Base-by-base conservation (phyloP, 2,329 filamentous ascomycete genomes). In the Didymosphaeria variabile region DNA sequence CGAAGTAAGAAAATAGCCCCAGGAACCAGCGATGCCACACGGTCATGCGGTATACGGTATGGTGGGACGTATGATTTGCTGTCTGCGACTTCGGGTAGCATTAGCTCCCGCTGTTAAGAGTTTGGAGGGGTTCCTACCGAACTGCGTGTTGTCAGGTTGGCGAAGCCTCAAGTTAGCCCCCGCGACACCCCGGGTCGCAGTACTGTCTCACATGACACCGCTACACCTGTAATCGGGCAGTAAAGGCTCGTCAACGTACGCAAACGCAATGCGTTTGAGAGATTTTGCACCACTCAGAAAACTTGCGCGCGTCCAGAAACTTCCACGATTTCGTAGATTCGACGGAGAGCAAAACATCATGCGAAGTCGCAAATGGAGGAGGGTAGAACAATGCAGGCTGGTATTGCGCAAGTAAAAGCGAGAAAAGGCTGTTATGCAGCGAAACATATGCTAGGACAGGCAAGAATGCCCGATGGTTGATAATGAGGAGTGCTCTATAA, bases 61-160 rank as follows among this genome's bases (percentile, higher is more conserved):
- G 65, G 67, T 73, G 68, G 68, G 67, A 72, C 70, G 72, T 75
- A 64, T 77, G 73, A 77, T 76, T 69, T 65, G 58, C 73, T 59
- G 68, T 57, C 64, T 74, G 72, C 65, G 68, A 75, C 75, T 65
- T 73, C 69, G 71, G 54, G 63, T 66, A 57, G 67, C 66, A 64
- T 72, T 72, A 72, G 57, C 19, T 63, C 47, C 49, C 42, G 60
- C 58, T 59, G 47, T 63, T 71, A 67, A 67, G 66, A 62, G 59
- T 65, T 65, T 50, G 58, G 47, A 55, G 67, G 49, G 58, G 66
- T 59, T 61, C 17, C 36, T 57, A 45, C 56, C 59, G 64, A 64
- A 60, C 57, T 52, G 55, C 58, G 58, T 10, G 50, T 62, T 59
- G 57, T 67, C 60, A 57, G 62, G 59, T 67, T 67, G 49, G 44